A percentile compares a stretch with the other conserved stretches of the same genome.
phyloP scores from a whole-genome alignment of 495 filamentous ascomycete species.

The Neurospora sp. region DNA sequence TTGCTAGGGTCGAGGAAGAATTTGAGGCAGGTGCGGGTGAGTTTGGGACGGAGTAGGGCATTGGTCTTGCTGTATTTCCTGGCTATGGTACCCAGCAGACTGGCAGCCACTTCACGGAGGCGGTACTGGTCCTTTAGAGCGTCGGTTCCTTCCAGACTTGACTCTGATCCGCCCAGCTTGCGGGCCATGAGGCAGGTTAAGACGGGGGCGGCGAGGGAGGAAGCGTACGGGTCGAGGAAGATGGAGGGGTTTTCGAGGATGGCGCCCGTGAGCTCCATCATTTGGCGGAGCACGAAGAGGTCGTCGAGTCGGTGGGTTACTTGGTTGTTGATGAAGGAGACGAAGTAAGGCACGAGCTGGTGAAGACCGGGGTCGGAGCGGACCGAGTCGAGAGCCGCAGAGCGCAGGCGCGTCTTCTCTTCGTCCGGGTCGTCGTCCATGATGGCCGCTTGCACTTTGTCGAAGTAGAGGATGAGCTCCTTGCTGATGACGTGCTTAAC shows the following conservation, averaged over 20 bases:
- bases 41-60: constrained; percentile 67
- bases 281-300: constrained; percentile 76
- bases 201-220: constrained; percentile 76
- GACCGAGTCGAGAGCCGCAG: constrained; percentile 72
- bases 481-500: constrained; percentile 95
- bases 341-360: constrained; percentile 90
- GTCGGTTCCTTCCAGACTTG: constrained; percentile 15
- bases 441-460: constrained; percentile 78
- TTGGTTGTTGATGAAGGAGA: constrained; percentile 88
- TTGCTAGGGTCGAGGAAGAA: constrained; percentile 76
- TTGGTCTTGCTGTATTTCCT: constrained; percentile 66
- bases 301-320: constrained; percentile 84
- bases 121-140: constrained; percentile 54
- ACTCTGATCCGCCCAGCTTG: constrained; percentile 53
- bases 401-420: constrained; percentile 54
- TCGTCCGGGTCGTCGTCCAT: constrained; percentile 76
- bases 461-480: constrained; percentile 94
- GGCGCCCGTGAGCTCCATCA: constrained; percentile 78
- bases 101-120: constrained; percentile 75
- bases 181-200: constrained; percentile 86
- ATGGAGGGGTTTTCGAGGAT: constrained; percentile 73
- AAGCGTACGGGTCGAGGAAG: constrained; percentile 83
- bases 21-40: constrained; percentile 87
- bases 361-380: constrained; percentile 83
- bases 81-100: constrained; percentile 62